These are phyloP conservation scores for Picea glauca DNA, from an alignment of 75 land plant genomes.

Conservation along the genomic window DNA sequence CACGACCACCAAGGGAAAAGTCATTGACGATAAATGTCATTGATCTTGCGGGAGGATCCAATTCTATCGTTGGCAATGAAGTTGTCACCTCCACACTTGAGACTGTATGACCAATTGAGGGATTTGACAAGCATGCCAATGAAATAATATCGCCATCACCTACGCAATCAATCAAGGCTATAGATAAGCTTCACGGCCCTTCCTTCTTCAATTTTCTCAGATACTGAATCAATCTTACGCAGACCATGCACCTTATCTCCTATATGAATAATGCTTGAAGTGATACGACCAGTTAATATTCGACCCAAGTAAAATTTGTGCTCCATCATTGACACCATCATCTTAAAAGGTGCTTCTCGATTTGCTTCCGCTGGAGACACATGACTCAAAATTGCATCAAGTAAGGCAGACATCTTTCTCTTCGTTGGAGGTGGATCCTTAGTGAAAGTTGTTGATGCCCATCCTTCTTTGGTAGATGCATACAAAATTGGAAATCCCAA, in stretches of 20 bases:
- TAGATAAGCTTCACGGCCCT: constrained; percentile 80
- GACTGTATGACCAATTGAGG: constrained; percentile 92
- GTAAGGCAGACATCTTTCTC: constrained; percentile 72
- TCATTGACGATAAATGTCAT: too few species aligned
- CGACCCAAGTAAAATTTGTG: too few species aligned
- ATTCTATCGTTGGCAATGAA: too few species aligned
- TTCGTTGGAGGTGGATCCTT: constrained; percentile 29
- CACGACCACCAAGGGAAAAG: too few species aligned
- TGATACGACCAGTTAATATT: too few species aligned
- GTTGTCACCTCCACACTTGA: constrained; percentile 64
- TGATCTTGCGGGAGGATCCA: too few species aligned
- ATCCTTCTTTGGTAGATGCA: too few species aligned
- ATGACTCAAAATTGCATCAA: constrained; percentile 77
- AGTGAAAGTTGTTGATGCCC: too few species aligned
- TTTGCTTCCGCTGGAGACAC: constrained; percentile 78
- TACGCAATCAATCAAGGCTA: constrained; percentile 64
- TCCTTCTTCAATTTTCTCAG: constrained; percentile 7
- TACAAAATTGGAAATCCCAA: constrained; percentile 93
- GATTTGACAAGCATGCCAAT: constrained; percentile 78
- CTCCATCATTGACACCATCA: too few species aligned
- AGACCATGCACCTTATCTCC: too few species aligned
- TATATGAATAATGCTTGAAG: too few species aligned
- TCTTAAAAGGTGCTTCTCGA: constrained; percentile 16
- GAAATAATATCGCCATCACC: constrained; percentile 98
- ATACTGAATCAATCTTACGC: too few species aligned